Base-by-base conservation (phyloP, 2,329 filamentous ascomycete genomes). In the Nemania sp. region DNA sequence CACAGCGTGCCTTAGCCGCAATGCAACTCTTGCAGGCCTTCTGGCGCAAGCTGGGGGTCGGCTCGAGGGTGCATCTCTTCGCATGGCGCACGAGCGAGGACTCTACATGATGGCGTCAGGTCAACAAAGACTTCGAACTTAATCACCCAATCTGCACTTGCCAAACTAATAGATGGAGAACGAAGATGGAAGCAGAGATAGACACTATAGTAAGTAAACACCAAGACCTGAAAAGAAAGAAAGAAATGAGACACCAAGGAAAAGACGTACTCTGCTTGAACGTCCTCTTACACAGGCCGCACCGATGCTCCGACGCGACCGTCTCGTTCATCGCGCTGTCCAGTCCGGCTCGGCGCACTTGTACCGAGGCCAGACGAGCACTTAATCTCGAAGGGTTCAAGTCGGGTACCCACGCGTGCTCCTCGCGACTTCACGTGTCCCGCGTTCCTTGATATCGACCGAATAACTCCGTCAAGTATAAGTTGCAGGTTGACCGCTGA, bases 21-120 rank as follows among this genome's bases (percentile, higher is more conserved):
- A 62, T 63, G 49, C 66, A 68, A 22, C 50, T 56, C 17, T 59
- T 62, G 45, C 67, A 69, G 20, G 66, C 62, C 46, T 68, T 68
- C 46, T 67, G 65, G 31, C 64, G 56, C 19, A 46, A 41, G 20
- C 57, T 61, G 8, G 58, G 51, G 15, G 33, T 56, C 5, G 61
- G 61, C 19, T 62, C 60, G 20, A 63, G 56, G 17, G 54, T 62
- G 28, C 62, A 64, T 53, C 52, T 62, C 46, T 62, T 63, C 24
- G 56, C 34, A 31, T 64, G 62, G 15, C 62, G 53, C 23, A 63
- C 53, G 19, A 64, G 55, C 8, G 62, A 64, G 4, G 62, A 64
- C 49, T 60, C 61, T 64, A 20, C n/a, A 6, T 22, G 4, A 26
- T 40, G 6, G 2, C 26, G 17, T n/a, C n/a, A n/a, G n/a, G 15